Conservation (phyloP, 2,329 filamentous ascomycete species). For the Colletotrichum horii region DNA sequence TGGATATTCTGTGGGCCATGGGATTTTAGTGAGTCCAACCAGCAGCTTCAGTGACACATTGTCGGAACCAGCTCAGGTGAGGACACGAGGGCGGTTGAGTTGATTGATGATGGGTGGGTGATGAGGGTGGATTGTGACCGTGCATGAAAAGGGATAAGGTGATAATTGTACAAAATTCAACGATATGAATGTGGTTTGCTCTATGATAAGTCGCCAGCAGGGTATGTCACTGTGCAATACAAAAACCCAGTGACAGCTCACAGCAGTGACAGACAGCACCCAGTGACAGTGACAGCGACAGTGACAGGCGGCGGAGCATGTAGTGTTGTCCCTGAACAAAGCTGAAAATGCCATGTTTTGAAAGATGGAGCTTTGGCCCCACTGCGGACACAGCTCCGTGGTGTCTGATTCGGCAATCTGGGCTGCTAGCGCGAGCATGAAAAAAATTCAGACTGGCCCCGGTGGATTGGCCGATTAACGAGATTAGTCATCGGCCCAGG, state of each 20-base stretch:
- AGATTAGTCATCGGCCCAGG: constrained; percentile 1
- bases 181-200: neutral
- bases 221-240: neutral
- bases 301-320: neutral
- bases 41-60: neutral
- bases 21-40: neutral
- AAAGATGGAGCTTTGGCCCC: neutral
- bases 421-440: neutral
- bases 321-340: neutral
- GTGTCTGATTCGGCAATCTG: neutral
- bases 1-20: neutral
- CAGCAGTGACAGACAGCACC: neutral
- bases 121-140: neutral
- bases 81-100: neutral
- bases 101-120: neutral
- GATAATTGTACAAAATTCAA: neutral
- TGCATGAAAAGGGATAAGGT: neutral
- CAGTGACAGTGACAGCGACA: neutral
- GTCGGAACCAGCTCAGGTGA: neutral
- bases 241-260: neutral
- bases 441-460: constrained; percentile 6
- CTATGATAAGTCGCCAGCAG: neutral
- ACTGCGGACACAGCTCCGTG: neutral
- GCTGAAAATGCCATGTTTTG: neutral
- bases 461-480: constrained; percentile 7